phyloP scores from a whole-genome alignment of 345 rosid genomes.

The Combretum micranthum region DNA sequence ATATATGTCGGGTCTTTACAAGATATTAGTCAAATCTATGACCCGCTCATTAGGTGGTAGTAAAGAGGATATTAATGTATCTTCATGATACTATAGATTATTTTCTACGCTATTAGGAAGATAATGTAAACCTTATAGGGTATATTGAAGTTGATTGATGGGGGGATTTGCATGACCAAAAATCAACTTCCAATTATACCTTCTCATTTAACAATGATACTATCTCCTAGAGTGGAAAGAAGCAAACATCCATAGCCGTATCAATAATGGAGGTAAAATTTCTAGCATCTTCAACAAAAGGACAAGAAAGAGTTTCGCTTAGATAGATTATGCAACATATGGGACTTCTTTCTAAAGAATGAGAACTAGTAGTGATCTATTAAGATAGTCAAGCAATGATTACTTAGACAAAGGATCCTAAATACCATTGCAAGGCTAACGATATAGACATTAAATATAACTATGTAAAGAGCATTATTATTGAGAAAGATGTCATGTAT shows the following conservation, averaged over 20 bases:
- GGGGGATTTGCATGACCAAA: background rate
- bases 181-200: slow-evolving; percentile 2
- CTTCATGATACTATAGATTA: too few relatives aligned
- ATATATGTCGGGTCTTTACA: too few relatives aligned
- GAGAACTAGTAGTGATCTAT: background rate
- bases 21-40: too few relatives aligned
- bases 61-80: too few relatives aligned
- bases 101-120: too few relatives aligned
- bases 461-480: too few relatives aligned
- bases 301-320: background rate
- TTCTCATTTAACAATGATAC: background rate
- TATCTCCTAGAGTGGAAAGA: slow-evolving; percentile 1
- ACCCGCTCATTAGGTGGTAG: too few relatives aligned
- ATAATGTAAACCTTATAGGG: too few relatives aligned
- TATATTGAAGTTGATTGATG: background rate
- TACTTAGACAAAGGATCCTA: too few relatives aligned
- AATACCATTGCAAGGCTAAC: too few relatives aligned
- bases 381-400: background rate
- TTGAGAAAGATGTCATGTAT: background rate
- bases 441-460: too few relatives aligned
- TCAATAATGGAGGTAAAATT: slow-evolving; percentile 7
- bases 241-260: background rate
- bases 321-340: background rate
- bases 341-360: background rate
- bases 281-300: background rate